phyloP scores from a whole-genome alignment of 345 rosid genomes.

The Raphanus sativus region DNA sequence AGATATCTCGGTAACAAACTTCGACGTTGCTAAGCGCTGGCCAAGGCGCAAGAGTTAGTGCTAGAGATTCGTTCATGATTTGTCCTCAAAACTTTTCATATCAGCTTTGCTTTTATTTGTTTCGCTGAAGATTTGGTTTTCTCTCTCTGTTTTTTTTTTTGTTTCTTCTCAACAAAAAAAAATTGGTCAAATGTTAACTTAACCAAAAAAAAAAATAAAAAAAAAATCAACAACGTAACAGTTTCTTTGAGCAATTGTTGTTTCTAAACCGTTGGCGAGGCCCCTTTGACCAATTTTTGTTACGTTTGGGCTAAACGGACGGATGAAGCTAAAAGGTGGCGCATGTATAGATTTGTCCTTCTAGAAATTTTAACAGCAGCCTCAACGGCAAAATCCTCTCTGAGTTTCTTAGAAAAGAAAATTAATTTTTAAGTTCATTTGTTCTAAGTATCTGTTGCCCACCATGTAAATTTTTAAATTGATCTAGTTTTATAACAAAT shows the following conservation, averaged over 20 bases:
- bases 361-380: too few relatives aligned
- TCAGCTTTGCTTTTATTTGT: not conserved
- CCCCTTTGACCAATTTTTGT: not conserved
- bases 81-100: not conserved
- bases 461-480: too few relatives aligned
- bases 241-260: too few relatives aligned
- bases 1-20: slow-evolving; percentile 21
- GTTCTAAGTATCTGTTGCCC: too few relatives aligned
- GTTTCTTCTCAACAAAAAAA: not conserved
- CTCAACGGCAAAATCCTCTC: too few relatives aligned
- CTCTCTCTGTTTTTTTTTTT: not conserved
- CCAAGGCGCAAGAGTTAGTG: not conserved
- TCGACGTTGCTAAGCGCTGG: not conserved
- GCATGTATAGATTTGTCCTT: too few relatives aligned
- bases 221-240: not conserved
- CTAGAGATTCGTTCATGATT: slow-evolving; percentile 10
- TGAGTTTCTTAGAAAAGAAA: too few relatives aligned
- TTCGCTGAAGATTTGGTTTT: not conserved
- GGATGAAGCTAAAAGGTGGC: too few relatives aligned
- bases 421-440: too few relatives aligned
- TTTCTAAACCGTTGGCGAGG: not conserved
- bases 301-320: too few relatives aligned
- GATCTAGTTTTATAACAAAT: too few relatives aligned
- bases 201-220: too few relatives aligned
- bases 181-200: not conserved